Conservation (phyloP, 2,329 filamentous ascomycete species). For the Stachybotrys chlorohalonatus region DNA sequence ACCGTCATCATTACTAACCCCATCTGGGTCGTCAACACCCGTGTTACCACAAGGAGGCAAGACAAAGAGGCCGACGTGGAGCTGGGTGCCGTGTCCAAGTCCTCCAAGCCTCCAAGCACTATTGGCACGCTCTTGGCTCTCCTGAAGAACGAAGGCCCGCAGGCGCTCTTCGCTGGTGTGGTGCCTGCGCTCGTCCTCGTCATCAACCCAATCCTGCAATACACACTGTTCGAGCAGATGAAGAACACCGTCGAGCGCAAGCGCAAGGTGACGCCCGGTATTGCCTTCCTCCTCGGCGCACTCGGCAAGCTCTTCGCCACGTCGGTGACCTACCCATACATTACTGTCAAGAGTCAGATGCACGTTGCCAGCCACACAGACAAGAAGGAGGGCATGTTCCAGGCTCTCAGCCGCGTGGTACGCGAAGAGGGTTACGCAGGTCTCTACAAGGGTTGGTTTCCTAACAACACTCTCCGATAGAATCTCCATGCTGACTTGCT, state of each 20-base stretch:
- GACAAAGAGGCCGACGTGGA: slow-evolving; percentile 34
- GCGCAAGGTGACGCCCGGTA: slow-evolving; percentile 67
- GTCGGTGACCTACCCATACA: slow-evolving; percentile 92
- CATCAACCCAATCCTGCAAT: slow-evolving; percentile 97
- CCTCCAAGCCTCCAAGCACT: slow-evolving; percentile 56
- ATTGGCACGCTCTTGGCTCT: slow-evolving; percentile 73
- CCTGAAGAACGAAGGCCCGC: slow-evolving; percentile 73
- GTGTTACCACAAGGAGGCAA: slow-evolving; percentile 84
- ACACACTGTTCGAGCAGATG: slow-evolving; percentile 97
- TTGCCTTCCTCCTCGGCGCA: slow-evolving; percentile 87
- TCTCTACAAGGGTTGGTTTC: slow-evolving; percentile 73
- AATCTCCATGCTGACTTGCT: slow-evolving; percentile 4
- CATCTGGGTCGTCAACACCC: slow-evolving; percentile 98
- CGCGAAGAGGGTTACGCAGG: slow-evolving; percentile 85
- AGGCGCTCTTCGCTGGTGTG: slow-evolving; percentile 83
- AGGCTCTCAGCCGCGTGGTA: slow-evolving; percentile 70
- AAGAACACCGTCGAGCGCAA: slow-evolving; percentile 78
- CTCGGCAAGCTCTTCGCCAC: slow-evolving; percentile 93
- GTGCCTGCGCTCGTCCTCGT: slow-evolving; percentile 88
- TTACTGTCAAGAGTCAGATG: slow-evolving; percentile 97
- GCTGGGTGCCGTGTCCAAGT: slow-evolving; percentile 23
- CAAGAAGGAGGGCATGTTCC: slow-evolving; percentile 72
- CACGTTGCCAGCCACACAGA: slow-evolving; percentile 74
- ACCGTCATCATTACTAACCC: slow-evolving; percentile 96
- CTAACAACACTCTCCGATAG: neutral